Percentiles rank a stretch among this genome's conserved stretches.
Evolutionary conservation across 192 early-diverging fungal species (phyloP).

Genomic region (Coemansia sp.): DNA sequence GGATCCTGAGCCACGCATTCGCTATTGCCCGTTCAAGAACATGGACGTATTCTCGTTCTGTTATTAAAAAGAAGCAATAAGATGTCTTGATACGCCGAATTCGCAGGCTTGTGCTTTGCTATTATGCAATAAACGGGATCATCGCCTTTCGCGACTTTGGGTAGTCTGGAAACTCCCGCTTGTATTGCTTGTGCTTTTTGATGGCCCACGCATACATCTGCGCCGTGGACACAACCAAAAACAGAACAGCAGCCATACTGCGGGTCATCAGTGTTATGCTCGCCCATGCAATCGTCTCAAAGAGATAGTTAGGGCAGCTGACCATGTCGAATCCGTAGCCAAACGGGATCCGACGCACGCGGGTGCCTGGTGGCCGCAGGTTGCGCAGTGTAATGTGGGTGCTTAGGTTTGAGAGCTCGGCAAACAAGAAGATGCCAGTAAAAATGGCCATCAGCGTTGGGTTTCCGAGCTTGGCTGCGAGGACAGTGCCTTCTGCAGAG

Average conservation of each 20-base stretch:
- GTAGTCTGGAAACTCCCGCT: slow-evolving; percentile 89
- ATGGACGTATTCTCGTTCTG: neutral
- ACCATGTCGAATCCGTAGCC: slow-evolving; percentile 92
- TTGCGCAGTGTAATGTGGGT: slow-evolving; percentile 88
- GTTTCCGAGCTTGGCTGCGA: slow-evolving; percentile 48
- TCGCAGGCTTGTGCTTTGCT: neutral
- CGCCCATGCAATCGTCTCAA: slow-evolving; percentile 84
- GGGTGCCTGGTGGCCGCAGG: slow-evolving; percentile 87
- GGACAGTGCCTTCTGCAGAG: slow-evolving; percentile 54
- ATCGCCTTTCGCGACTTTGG: slow-evolving; percentile 82
- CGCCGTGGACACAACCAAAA: slow-evolving; percentile 69
- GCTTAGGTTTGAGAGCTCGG: slow-evolving; percentile 81
- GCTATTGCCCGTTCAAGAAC: too few relatives aligned
- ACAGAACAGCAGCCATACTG: slow-evolving; percentile 64
- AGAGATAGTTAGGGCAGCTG: slow-evolving; percentile 92
- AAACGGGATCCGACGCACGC: slow-evolving; percentile 81
- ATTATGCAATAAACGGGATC: slow-evolving; percentile 63
- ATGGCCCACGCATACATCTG: slow-evolving; percentile 96
- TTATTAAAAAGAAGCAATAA: neutral
- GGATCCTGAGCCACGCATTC: too few relatives aligned
- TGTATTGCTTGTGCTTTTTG: slow-evolving; percentile 93
- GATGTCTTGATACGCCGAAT: neutral
- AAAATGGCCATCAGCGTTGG: slow-evolving; percentile 37
- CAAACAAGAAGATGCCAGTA: slow-evolving; percentile 52
- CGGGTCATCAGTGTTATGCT: slow-evolving; percentile 73